These are phyloP conservation scores for Cyberlindnera veronae DNA, from an alignment of 805 yeast species.

Conservation along the genomic window DNA sequence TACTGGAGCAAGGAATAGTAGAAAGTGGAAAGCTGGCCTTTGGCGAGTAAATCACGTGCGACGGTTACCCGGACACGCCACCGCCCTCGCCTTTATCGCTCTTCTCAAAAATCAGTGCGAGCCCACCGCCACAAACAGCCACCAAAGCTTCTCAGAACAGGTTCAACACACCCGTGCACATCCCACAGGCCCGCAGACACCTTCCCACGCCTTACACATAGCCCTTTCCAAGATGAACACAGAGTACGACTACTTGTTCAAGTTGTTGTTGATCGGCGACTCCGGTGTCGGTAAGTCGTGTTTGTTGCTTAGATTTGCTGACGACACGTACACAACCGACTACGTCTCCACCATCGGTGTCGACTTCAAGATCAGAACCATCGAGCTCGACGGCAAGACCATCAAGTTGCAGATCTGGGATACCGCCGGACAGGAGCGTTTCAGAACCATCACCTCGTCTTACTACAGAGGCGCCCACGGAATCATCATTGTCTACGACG, in stretches of 20 bases:
- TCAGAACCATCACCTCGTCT: slow-evolving; percentile 95
- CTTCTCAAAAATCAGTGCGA: no score
- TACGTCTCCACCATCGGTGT: slow-evolving; percentile 98
- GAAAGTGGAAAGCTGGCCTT: no score
- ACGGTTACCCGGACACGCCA: no score
- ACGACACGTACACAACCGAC: slow-evolving; percentile 94
- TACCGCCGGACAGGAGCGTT: slow-evolving; percentile 98
- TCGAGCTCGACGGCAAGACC: slow-evolving; percentile 94
- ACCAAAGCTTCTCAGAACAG: no score
- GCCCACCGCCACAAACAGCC: no score
- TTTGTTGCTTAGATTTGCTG: slow-evolving; percentile 90
- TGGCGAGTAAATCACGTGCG: no score
- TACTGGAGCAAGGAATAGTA: no score
- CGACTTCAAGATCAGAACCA: slow-evolving; percentile 85
- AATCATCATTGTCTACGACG: slow-evolving; percentile 95
- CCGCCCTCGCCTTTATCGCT: no score
- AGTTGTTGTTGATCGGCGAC: slow-evolving; percentile 92
- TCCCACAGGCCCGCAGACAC: background rate
- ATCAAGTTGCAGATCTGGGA: slow-evolving; percentile 99
- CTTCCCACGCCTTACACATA: background rate
- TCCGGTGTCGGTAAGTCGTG: slow-evolving; percentile 99
- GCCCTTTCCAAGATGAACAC: slow-evolving; percentile 73
- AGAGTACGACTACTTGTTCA: slow-evolving; percentile 97
- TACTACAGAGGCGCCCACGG: slow-evolving; percentile 99
- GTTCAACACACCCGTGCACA: background rate